Evolutionary conservation across 73 alveolate genomes (phyloP), one percentile per base, ranked within the genome.

Genomic region (Tetrahymena elliotti): DNA sequence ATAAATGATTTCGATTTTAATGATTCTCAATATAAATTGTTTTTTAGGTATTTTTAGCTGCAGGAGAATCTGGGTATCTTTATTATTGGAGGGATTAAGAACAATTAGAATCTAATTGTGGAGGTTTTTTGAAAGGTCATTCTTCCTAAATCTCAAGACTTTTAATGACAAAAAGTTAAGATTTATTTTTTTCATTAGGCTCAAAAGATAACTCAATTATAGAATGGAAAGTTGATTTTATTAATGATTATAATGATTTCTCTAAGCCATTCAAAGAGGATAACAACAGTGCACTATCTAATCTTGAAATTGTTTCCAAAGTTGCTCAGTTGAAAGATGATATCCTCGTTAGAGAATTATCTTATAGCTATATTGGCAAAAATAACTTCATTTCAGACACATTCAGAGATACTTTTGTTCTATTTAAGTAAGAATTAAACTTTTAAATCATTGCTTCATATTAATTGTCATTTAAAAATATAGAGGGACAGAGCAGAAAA

Each of bases 21-120:
- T n/a, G n/a, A n/a, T n/a, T n/a, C n/a, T n/a, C 31, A 47, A 47
- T 15, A 18, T 2, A 47, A 18, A 47, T 18, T 4, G 0, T 47
- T 47, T 4, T 18, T 47, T 12, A 47, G 82, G 82, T 47, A 9
- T 94, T 97, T 52, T 97, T 98, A 27, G 97, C 98, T 82, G 97
- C 98, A 13, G 99, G 99, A 93, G 99, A 98, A 52, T 94, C 97
- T 38, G 99, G 98, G 2, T 96, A 97, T 93, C 93, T 98, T 37
- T 96, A 96, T 84, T 83, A 97, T 41, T 98, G 97, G 97, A 95
- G 96, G 94, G 96, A 96, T 93, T 88, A 96, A 37, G 98, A 97
- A 31, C 53, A 94, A 27, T 94, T 98, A 36, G 97, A 96, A 93
- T 96, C 95, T 6, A 98, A 98, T 84, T 96, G 97, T 37, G 98